phyloP scores from a whole-genome alignment of 805 yeast species.

The Wickerhamiella parazyma region DNA sequence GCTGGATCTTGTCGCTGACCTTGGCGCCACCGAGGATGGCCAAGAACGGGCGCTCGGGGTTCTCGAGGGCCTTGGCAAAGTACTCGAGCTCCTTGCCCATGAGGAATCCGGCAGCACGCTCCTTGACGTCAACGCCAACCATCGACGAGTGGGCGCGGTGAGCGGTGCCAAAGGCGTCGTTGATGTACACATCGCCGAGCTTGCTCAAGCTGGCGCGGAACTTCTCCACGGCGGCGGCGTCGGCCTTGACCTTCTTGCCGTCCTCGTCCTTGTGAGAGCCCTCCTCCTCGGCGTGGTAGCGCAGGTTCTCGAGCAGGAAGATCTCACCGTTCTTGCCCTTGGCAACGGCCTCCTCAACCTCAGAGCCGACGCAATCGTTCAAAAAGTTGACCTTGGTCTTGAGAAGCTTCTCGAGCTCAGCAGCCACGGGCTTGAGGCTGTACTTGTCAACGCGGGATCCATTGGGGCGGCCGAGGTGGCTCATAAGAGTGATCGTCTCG shows the following conservation, averaged over 20 bases:
- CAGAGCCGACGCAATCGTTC: conserved; percentile 82
- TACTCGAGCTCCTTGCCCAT: conserved; percentile 94
- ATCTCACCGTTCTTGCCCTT: conserved; percentile 66
- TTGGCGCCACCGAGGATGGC: conserved; percentile 99
- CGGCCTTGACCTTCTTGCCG: conserved; percentile 84
- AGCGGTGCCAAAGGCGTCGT: conserved; percentile 98
- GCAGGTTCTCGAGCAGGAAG: conserved; percentile 87
- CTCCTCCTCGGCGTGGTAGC: conserved; percentile 85
- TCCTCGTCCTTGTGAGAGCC: conserved; percentile 89
- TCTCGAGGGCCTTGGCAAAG: conserved; percentile 96
- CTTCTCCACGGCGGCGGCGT: conserved; percentile 63
- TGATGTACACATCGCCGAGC: conserved; percentile 89
- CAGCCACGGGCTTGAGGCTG: conserved; percentile 87
- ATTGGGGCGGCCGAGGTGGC: conserved; percentile 98
- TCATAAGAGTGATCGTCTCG: conserved; percentile 81
- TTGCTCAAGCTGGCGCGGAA: conserved; percentile 86
- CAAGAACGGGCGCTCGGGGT: conserved; percentile 95
- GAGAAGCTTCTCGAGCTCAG: conserved; percentile 70
- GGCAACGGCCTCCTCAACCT: conserved; percentile 70
- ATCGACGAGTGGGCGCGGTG: conserved; percentile 99
- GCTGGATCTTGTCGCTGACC: conserved; percentile 96
- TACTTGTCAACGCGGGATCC: conserved; percentile 78
- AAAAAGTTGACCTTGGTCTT: conserved; percentile 67
- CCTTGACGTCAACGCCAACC: conserved; percentile 93
- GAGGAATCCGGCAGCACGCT: conserved; percentile 97